Evolutionary conservation across 2,329 filamentous ascomycete genomes (phyloP).

Genomic region (Epichloe sylvatica): DNA sequence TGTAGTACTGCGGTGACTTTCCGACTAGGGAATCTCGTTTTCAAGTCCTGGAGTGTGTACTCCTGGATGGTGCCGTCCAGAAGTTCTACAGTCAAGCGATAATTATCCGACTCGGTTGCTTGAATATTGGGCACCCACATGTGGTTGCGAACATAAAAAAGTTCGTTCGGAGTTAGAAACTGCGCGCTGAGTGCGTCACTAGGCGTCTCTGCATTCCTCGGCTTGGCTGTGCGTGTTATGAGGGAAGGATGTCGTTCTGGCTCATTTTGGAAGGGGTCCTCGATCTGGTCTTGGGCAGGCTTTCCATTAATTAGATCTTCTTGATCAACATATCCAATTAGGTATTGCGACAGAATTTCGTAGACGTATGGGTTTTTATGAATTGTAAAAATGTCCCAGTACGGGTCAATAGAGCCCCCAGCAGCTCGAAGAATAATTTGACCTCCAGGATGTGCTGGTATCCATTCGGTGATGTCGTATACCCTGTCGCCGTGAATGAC

Average conservation of each 20-base stretch:
- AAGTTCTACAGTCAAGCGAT: conserved; percentile 40
- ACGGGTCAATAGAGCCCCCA: conserved; percentile 50
- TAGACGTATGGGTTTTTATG: conserved; percentile 52
- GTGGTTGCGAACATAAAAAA: conserved; percentile 49
- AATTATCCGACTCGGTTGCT: conserved; percentile 22
- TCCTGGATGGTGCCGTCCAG: conserved; percentile 36
- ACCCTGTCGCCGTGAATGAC: conserved; percentile 50
- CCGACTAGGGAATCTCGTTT: conserved; percentile 33
- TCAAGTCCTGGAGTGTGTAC: conserved; percentile 42
- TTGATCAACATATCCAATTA: conserved; percentile 46
- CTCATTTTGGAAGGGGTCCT: conserved; percentile 46
- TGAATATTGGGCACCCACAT: conserved; percentile 45
- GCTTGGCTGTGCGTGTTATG: conserved; percentile 37
- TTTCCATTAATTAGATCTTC: conserved; percentile 44
- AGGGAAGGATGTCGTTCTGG: conserved; percentile 37
- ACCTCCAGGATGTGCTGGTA: conserved; percentile 50
- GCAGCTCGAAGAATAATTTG: conserved; percentile 54
- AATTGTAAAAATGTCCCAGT: conserved; percentile 58
- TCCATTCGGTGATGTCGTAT: conserved; percentile 59
- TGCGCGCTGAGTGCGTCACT: conserved; percentile 29
- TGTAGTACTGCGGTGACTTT: conserved; percentile 43
- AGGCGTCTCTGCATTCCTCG: conserved; percentile 49
- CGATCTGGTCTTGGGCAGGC: conserved; percentile 38
- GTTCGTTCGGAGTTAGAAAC: conserved; percentile 40
- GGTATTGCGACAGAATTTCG: conserved; percentile 50